Percentiles rank a stretch among this genome's conserved stretches.
phyloP scores from a whole-genome alignment of 352 stramenopile genomes.

The Phytophthora fragariaefolia region DNA sequence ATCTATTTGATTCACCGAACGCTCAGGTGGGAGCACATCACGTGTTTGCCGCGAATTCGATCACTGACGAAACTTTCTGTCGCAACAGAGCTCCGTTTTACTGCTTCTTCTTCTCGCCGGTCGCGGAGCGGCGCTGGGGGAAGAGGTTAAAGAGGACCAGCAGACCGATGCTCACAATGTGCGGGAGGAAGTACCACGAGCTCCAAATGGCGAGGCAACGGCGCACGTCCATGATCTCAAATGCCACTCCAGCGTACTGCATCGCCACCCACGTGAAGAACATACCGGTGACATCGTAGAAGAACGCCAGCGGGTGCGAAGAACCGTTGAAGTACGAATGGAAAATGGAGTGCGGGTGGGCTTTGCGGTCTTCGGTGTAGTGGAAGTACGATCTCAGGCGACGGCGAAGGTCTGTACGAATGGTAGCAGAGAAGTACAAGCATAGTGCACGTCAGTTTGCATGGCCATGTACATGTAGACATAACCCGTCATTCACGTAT shows the following conservation, averaged over 20 bases:
- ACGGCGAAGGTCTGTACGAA: slow-evolving; percentile 65
- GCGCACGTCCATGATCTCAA: slow-evolving; percentile 83
- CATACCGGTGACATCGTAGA: slow-evolving; percentile 80
- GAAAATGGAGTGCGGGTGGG: slow-evolving; percentile 83
- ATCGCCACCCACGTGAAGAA: slow-evolving; percentile 85
- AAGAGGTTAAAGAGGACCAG: slow-evolving; percentile 71
- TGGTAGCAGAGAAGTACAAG: not conserved
- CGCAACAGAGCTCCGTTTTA: slow-evolving; percentile 28
- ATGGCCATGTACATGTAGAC: not conserved
- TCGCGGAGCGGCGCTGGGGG: slow-evolving; percentile 47
- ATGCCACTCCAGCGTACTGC: slow-evolving; percentile 87
- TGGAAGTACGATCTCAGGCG: slow-evolving; percentile 82
- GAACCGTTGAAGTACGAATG: slow-evolving; percentile 80
- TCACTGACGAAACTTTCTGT: not conserved
- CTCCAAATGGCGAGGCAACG: slow-evolving; percentile 80
- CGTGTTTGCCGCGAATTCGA: slow-evolving; percentile 13
- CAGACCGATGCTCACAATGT: slow-evolving; percentile 62
- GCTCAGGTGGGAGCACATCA: slow-evolving; percentile 6
- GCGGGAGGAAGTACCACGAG: slow-evolving; percentile 85
- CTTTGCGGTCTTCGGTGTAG: slow-evolving; percentile 85
- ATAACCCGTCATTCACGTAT: too few species aligned
- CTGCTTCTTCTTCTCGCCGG: slow-evolving; percentile 55
- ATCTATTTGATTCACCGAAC: slow-evolving; percentile 42
- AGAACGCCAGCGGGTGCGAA: slow-evolving; percentile 73
- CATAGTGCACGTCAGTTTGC: slow-evolving; percentile 2